Conservation (phyloP, 495 filamentous ascomycete species). For the Bacidia rubella region DNA sequence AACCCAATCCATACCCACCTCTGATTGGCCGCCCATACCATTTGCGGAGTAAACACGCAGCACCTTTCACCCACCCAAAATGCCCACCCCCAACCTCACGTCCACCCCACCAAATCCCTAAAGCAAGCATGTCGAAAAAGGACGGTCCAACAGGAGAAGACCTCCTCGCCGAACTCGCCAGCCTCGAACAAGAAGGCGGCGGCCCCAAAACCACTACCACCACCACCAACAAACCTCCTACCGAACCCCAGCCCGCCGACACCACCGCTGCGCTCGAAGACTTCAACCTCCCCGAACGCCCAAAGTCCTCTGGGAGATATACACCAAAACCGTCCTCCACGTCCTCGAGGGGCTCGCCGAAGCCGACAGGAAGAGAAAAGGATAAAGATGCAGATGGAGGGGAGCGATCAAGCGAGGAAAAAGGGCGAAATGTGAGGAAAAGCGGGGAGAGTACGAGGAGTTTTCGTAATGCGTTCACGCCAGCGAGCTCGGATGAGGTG, state of each 20-base stretch:
- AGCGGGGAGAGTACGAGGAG: slow-evolving; percentile 61
- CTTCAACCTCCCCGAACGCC: slow-evolving; percentile 61
- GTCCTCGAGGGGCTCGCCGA: slow-evolving; percentile 42
- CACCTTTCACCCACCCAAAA: too few relatives aligned
- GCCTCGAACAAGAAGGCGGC: slow-evolving; percentile 26
- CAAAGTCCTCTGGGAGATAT: slow-evolving; percentile 54
- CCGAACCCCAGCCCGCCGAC: slow-evolving; percentile 25
- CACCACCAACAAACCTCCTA: slow-evolving; percentile 31
- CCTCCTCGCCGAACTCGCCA: slow-evolving; percentile 69
- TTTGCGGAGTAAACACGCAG: too few relatives aligned
- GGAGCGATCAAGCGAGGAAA: slow-evolving; percentile 45
- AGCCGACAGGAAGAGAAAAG: slow-evolving; percentile 43
- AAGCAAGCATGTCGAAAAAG: slow-evolving; percentile 18
- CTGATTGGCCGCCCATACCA: too few relatives aligned
- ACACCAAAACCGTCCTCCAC: slow-evolving; percentile 47
- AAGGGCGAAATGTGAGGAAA: slow-evolving; percentile 40
- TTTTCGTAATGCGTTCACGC: slow-evolving; percentile 41
- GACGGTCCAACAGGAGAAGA: slow-evolving; percentile 57
- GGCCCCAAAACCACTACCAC: too few relatives aligned
- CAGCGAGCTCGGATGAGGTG: slow-evolving; percentile 25
- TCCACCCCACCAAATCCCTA: too few relatives aligned
- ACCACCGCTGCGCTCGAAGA: slow-evolving; percentile 36
- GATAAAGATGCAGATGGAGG: slow-evolving; percentile 31
- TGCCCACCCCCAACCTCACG: too few relatives aligned
- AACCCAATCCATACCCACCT: too few relatives aligned